phyloP scores from a whole-genome alignment of 495 filamentous ascomycete species.

The Niebla homalea region DNA sequence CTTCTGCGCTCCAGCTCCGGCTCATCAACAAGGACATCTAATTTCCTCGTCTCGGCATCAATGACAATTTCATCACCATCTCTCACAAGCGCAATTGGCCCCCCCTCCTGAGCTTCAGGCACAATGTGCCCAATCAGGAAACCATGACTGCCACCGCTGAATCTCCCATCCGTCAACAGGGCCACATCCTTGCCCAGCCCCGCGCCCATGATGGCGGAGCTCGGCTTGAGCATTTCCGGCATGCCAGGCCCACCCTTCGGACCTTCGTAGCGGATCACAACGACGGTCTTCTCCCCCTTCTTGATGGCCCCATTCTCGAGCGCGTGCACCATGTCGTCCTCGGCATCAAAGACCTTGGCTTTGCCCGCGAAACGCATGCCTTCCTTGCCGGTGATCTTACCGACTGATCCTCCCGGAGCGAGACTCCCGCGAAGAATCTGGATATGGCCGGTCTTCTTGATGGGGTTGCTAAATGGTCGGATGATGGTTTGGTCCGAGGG shows the following conservation, averaged over 20 bases:
- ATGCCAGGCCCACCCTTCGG: conserved; percentile 33
- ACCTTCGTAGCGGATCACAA: conserved; percentile 89
- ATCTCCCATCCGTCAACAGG: conserved; percentile 46
- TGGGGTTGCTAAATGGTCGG: conserved; percentile 77
- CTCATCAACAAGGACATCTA: conserved; percentile 39
- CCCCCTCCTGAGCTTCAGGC: conserved; percentile 49
- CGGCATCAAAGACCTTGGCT: conserved; percentile 75
- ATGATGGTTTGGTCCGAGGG: conserved; percentile 80
- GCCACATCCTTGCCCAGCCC: conserved; percentile 74
- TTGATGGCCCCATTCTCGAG: conserved; percentile 74
- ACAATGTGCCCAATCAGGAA: conserved; percentile 43
- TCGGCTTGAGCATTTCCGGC: conserved; percentile 82
- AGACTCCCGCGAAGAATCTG: conserved; percentile 89
- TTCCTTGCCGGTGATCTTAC: conserved; percentile 98
- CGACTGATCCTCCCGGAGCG: conserved; percentile 82
- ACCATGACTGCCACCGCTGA: conserved; percentile 50
- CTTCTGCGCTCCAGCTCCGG: conserved; percentile 54
- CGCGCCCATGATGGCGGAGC: conserved; percentile 72
- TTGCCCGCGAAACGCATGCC: conserved; percentile 77
- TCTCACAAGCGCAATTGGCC: conserved; percentile 39
- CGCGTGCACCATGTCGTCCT: conserved; percentile 66
- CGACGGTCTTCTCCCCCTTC: conserved; percentile 95
- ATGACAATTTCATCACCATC: conserved; percentile 44
- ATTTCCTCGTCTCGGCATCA: conserved; percentile 38
- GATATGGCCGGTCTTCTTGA: conserved; percentile 90